Percentiles rank a stretch among this genome's conserved stretches.
Evolutionary conservation across 1,284 basidiomycete species (phyloP).

Genomic region (Leccinum pachyderme): DNA sequence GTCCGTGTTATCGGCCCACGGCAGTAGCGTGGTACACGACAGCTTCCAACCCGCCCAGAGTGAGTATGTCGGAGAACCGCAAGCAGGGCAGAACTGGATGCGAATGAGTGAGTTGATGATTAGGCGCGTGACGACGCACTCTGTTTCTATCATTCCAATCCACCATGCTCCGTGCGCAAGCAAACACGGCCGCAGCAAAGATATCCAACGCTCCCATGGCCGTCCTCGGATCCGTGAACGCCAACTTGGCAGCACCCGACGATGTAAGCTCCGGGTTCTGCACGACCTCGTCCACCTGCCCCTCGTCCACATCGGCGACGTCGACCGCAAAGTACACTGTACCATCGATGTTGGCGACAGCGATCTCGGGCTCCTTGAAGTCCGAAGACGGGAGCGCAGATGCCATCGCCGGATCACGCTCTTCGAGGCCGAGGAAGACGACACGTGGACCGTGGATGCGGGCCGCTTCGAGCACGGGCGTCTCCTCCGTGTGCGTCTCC

Average conservation of each 20-base stretch:
- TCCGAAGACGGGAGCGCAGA: slow-evolving; percentile 61
- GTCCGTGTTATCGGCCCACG: slow-evolving; percentile 63
- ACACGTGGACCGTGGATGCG: slow-evolving; percentile 57
- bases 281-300: slow-evolving; percentile 45
- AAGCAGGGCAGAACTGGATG: slow-evolving; percentile 81
- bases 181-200: slow-evolving; percentile 72
- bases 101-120: slow-evolving; percentile 1
- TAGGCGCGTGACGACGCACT: slow-evolving; percentile 37
- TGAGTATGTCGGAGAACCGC: slow-evolving; percentile 80
- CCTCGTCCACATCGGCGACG: slow-evolving; percentile 51
- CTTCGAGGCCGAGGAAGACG: slow-evolving; percentile 80
- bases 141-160: slow-evolving; percentile 91
- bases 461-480: slow-evolving; percentile 56
- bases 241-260: slow-evolving; percentile 39
- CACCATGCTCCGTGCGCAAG: slow-evolving; percentile 73
- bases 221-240: slow-evolving; percentile 70
- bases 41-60: slow-evolving; percentile 98
- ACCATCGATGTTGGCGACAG: slow-evolving; percentile 63
- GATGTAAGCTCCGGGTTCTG: slow-evolving; percentile 38
- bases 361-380: slow-evolving; percentile 47
- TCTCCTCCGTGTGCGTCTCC: slow-evolving; percentile 38
- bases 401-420: slow-evolving; percentile 45
- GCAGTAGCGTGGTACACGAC: slow-evolving; percentile 71
- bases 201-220: slow-evolving; percentile 53
- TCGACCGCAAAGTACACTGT: slow-evolving; percentile 82